Base-by-base conservation (phyloP, 176 grass and related monocot genomes). In the Carex littledalei region DNA sequence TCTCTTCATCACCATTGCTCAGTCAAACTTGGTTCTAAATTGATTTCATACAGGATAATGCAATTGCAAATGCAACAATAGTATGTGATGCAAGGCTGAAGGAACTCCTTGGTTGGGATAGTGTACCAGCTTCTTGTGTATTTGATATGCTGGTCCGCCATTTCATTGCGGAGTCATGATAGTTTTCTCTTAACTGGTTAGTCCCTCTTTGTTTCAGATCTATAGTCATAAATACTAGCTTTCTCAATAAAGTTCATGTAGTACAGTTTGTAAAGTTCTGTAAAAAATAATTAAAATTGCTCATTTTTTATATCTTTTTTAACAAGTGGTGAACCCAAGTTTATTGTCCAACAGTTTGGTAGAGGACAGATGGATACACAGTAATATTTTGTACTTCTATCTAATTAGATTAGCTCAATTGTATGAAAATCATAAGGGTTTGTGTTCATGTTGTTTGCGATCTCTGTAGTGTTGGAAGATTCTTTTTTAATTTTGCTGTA, bases 51-150 rank as follows among this genome's bases (percentile, higher is more conserved):
- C 47, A 98, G 95, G 95, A 98, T 90, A 64, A 61, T 81, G 67
- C 78, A 50, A 90, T 29, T 29, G 26, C 26, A 29, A 29, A 45
- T 67, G 72, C 14, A 54, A 91, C 88, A 13, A 93, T 98, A 90
- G 69, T 93, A 69, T 98, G 95, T 81, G 95, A 98, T 88, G 87
- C 89, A 59, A 94, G 93, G 79, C 92, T 98, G 73, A 91, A 94
- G 79, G 92, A 93, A 90, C 83, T 98, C 20, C 91, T 98, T 7
- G 92, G 91, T 32, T 94, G 91, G 65, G 91, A 94, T 63, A 94
- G 84, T 74, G 80, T 98, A 76, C 91, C 91, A 61, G 64, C 74
- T 64, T 86, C 92, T 87, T 88, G 68, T 37, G 78, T 98, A 89
- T 82, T 89, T 84, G 88, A 91, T 63, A 86, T 93, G 85, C 88